phyloP scores from a whole-genome alignment of 176 grass and related monocot species.

The bread wheat (Triticum aestivum) region DNA sequence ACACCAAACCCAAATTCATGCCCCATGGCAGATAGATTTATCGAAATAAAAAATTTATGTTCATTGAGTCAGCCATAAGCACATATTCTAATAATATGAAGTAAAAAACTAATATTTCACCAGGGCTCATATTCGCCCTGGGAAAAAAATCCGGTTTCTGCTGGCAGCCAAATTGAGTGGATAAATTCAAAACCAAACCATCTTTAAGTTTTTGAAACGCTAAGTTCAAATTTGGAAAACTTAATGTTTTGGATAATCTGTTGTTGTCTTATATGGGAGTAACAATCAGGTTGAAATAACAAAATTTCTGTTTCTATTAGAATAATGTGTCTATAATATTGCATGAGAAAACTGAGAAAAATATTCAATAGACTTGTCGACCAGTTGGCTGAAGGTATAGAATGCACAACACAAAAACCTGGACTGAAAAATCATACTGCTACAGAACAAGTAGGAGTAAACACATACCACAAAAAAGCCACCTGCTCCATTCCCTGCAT shows the following conservation, averaged over 20 bases:
- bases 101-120: not conserved
- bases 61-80: not conserved
- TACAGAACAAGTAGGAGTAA: constrained; percentile 9
- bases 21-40: not conserved
- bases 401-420: not conserved
- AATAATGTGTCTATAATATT: constrained; percentile 6
- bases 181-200: not conserved
- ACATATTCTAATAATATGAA: not conserved
- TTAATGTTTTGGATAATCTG: not conserved
- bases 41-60: not conserved
- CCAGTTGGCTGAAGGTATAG: not conserved
- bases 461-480: constrained; percentile 92
- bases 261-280: not conserved
- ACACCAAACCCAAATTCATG: constrained; percentile 2
- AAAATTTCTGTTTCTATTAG: not conserved
- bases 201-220: not conserved
- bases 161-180: not conserved
- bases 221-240: not conserved
- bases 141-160: not conserved
- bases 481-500: constrained; percentile 95
- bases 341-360: not conserved
- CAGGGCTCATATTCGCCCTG: not conserved
- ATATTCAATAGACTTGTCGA: not conserved
- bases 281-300: not conserved
- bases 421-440: not conserved